phyloP scores from a whole-genome alignment of 2,329 filamentous ascomycete species.

The Xylaria arbuscula region DNA sequence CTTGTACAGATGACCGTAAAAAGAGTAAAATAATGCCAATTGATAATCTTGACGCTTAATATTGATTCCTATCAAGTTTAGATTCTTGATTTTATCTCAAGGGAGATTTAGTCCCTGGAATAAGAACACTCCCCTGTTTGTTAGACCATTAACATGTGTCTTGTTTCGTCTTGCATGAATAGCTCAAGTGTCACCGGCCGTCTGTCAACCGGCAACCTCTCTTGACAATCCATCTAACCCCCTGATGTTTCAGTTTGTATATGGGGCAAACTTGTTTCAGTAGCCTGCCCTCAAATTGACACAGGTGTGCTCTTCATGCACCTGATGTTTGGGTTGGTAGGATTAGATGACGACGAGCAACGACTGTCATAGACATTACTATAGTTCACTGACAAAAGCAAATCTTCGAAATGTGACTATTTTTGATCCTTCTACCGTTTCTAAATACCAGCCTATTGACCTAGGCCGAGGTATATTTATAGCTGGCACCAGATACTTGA shows the following conservation, averaged over 20 bases:
- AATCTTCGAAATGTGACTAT: background rate
- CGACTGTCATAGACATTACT: background rate
- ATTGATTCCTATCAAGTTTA: background rate
- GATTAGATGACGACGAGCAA: too few species aligned
- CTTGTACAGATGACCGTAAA: background rate
- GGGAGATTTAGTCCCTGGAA: background rate
- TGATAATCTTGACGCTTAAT: background rate
- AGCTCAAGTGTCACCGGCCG: conserved; percentile 34
- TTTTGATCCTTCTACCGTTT: background rate
- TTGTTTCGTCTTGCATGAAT: conserved; percentile 26
- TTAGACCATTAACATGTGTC: background rate
- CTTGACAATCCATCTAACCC: background rate
- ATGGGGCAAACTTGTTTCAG: background rate
- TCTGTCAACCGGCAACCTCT: conserved; percentile 30
- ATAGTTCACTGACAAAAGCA: background rate
- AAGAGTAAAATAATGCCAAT: background rate
- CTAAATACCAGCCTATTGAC: background rate
- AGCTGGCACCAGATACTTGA: background rate
- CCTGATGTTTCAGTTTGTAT: background rate
- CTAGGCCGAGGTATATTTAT: too few species aligned
- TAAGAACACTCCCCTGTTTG: background rate
- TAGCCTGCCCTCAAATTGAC: background rate
- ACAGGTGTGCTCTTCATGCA: background rate
- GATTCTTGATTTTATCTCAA: background rate
- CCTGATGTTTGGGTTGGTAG: background rate